These are phyloP conservation scores for Diaporthe destruens DNA, from an alignment of 2,329 filamentous ascomycete species.

Conservation along the genomic window DNA sequence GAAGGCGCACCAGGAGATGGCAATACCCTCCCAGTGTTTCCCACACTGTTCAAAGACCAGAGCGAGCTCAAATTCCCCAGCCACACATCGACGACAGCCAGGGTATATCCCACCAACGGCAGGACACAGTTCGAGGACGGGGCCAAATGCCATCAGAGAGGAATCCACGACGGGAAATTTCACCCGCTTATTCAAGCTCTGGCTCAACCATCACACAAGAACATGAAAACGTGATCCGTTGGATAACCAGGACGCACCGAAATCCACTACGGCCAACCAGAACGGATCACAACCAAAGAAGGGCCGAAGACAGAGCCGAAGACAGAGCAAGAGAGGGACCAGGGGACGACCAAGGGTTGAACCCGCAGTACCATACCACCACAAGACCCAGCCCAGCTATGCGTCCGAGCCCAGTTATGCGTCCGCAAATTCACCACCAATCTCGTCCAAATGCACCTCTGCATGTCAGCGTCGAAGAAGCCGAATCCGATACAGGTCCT, in stretches of 20 bases:
- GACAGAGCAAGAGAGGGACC: neutral
- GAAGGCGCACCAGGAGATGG: no score
- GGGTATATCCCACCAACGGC: neutral
- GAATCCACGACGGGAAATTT: no score
- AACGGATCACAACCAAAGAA: neutral
- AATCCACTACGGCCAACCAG: neutral
- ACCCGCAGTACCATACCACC: neutral
- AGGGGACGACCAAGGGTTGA: neutral
- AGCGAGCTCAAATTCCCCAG: no score
- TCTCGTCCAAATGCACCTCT: no score
- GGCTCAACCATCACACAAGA: neutral
- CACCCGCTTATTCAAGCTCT: no score
- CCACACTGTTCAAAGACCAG: no score
- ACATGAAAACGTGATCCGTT: no score
- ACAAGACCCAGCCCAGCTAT: neutral
- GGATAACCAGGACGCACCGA: no score
- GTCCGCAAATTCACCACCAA: no score
- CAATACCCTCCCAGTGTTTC: no score
- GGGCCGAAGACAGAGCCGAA: neutral
- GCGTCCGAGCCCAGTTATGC: no score
- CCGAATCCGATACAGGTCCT: neutral
- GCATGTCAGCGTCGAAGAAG: neutral
- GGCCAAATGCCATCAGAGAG: no score
- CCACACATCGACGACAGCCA: neutral
- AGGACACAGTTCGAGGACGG: neutral